Conservation (phyloP, 495 filamentous ascomycete genomes). For the Penicillium egyptiacum region DNA sequence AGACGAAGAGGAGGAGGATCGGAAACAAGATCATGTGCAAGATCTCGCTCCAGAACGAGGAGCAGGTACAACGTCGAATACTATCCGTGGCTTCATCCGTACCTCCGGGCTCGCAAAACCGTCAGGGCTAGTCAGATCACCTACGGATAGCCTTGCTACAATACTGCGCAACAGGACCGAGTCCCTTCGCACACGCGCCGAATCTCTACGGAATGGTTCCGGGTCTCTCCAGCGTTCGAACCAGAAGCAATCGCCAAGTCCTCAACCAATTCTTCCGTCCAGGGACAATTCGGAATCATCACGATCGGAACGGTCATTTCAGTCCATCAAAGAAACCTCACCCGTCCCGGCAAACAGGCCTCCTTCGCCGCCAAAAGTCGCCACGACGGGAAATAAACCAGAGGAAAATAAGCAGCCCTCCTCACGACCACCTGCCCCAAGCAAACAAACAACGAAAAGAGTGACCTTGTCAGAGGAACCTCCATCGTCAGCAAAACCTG, state of each 20-base stretch:
- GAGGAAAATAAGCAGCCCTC: conserved; percentile 4
- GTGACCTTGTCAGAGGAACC: conserved; percentile 4
- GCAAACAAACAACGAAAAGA: conserved; percentile 5
- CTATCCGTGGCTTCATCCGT: conserved; percentile 48
- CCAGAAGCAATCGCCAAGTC: conserved; percentile 22
- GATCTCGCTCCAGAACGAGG: conserved; percentile 5
- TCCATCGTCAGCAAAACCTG: not conserved
- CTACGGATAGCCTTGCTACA: conserved; percentile 30
- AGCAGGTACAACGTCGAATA: conserved; percentile 20
- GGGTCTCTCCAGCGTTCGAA: conserved; percentile 14
- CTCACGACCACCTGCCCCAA: not conserved
- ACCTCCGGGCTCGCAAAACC: conserved; percentile 35
- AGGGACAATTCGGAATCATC: conserved; percentile 32
- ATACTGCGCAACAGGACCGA: conserved; percentile 30
- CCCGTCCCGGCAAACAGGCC: conserved; percentile 14
- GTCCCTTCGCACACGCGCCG: conserved; percentile 26
- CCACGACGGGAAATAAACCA: not conserved
- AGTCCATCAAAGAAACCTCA: conserved; percentile 12
- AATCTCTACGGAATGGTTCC: conserved; percentile 23
- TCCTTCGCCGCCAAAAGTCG: conserved; percentile 9
- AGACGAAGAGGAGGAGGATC: conserved; percentile 7
- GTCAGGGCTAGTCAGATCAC: conserved; percentile 28
- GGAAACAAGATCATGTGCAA: conserved; percentile 4
- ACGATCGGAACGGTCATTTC: conserved; percentile 22
- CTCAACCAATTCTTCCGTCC: conserved; percentile 16